Base-by-base conservation (phyloP, 768 basidiomycete species). In the Leccinellum luteum region DNA sequence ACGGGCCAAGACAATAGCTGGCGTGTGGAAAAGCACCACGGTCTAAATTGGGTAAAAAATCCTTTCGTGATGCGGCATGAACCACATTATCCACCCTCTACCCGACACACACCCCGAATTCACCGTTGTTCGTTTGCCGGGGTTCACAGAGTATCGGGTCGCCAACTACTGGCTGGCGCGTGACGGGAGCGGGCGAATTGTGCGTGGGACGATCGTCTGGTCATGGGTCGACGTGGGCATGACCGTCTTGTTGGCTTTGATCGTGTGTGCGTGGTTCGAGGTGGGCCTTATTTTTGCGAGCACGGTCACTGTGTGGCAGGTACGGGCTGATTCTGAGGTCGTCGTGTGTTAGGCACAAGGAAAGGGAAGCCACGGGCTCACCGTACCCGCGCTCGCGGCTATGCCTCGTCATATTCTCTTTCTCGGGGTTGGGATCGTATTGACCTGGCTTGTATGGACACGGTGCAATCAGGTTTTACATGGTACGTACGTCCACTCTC, bases 121-220 rank as follows among this genome's bases (percentile, higher is more conserved):
- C 10, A 41, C 38, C n/a, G 38, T 41, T 4, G 38, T 41, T 19
- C 38, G 0, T 10, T 41, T n/a, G 38, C 10, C n/a, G 9, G 38
- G 38, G 4, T 41, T 41, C 66, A 9, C n/a, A 38, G 35, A 38
- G 8, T 38, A 85, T 58, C 77, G 82, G 52, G 76, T 89, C 25
- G 81, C 84, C 56, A 79, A 84, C 55, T 77, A 76, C 77, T 78
- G 70, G 13, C 59, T 81, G 28, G 73, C 74, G 38, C n/a, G n/a
- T n/a, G n/a, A n/a, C n/a, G n/a, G n/a, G n/a, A n/a, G n/a, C n/a
- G n/a, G n/a, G n/a, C n/a, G 57, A 43, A 58, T 76, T 30, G 57
- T 78, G 19, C 59, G 59, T 15, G 64, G 72, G 15, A 69, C 74
- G 44, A 68, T 64, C 12, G 55, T 57, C 45, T 72, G 75, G 66